These are phyloP conservation scores for Besnoitia besnoiti DNA, from an alignment of 169 alveolate species.

Conservation along the genomic window DNA sequence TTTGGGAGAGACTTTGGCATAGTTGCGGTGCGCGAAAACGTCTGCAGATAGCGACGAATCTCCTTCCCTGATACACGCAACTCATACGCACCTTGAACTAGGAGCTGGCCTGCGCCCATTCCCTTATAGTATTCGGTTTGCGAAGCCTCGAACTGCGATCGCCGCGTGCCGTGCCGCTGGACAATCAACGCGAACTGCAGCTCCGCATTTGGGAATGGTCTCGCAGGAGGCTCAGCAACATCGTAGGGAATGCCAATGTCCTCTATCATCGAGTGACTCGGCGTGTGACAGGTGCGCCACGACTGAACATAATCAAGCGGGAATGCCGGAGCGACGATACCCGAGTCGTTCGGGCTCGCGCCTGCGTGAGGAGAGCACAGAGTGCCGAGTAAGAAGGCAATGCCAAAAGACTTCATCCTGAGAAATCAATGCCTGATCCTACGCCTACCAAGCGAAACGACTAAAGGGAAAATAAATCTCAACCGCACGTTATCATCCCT, in stretches of 20 bases:
- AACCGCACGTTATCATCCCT: too few relatives aligned
- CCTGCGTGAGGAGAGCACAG: background rate
- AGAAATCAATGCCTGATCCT: too few relatives aligned
- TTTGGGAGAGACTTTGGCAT: background rate
- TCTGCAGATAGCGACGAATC: conserved; percentile 9
- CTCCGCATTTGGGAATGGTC: background rate
- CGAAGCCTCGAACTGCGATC: background rate
- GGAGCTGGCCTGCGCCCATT: background rate
- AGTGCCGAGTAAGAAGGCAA: background rate
- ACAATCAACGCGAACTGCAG: background rate
- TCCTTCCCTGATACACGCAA: background rate
- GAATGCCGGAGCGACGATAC: background rate
- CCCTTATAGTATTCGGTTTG: background rate
- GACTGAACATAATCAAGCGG: background rate
- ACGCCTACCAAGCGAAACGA: too few relatives aligned
- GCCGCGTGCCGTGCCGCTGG: conserved; percentile 26
- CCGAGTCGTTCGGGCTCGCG: background rate
- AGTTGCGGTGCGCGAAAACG: background rate
- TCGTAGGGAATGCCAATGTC: background rate
- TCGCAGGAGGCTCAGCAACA: background rate
- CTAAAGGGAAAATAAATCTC: too few relatives aligned
- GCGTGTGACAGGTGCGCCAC: background rate
- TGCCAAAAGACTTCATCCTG: background rate
- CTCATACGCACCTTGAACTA: conserved; percentile 34
- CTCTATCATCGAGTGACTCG: background rate